A percentile compares a stretch with the other conserved stretches of the same genome.
Evolutionary conservation across 2,329 filamentous ascomycete species (phyloP).

Genomic region (Fusarium algeriense): DNA sequence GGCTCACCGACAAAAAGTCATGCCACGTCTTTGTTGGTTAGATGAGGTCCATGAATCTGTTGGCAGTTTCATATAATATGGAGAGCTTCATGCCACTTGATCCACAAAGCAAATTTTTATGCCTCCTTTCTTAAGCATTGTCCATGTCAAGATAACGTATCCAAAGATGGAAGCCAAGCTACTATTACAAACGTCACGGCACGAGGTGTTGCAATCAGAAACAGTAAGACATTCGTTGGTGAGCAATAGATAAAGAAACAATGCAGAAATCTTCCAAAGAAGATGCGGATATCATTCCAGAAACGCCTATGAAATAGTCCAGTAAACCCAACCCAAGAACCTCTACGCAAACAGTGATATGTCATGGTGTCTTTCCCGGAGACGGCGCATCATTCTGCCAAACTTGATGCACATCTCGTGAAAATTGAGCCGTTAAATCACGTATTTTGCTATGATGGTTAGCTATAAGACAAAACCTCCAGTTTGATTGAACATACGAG

Average conservation of each 20-base stretch:
- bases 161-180: not conserved
- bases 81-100: slow-evolving; percentile 5
- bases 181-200: not conserved
- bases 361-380: slow-evolving; percentile 5
- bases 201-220: not conserved
- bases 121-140: not conserved
- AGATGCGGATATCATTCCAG: slow-evolving; percentile 28
- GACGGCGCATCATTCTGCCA: slow-evolving; percentile 20
- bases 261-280: not conserved
- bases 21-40: not conserved
- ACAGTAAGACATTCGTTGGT: not conserved
- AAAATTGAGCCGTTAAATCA: slow-evolving; percentile 39
- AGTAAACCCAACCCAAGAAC: not conserved
- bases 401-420: slow-evolving; percentile 32
- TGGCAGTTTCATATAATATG: not conserved
- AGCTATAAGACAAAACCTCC: not conserved
- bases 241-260: not conserved
- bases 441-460: slow-evolving; percentile 32
- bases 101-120: slow-evolving; percentile 1
- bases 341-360: not conserved
- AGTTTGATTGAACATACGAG: slow-evolving; percentile 5
- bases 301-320: slow-evolving; percentile 13
- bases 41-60: not conserved
- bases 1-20: not conserved
- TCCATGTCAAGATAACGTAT: not conserved